Evolutionary conservation across 441 rosid genomes (phyloP).

Genomic region (Dalechampia spathulata): DNA sequence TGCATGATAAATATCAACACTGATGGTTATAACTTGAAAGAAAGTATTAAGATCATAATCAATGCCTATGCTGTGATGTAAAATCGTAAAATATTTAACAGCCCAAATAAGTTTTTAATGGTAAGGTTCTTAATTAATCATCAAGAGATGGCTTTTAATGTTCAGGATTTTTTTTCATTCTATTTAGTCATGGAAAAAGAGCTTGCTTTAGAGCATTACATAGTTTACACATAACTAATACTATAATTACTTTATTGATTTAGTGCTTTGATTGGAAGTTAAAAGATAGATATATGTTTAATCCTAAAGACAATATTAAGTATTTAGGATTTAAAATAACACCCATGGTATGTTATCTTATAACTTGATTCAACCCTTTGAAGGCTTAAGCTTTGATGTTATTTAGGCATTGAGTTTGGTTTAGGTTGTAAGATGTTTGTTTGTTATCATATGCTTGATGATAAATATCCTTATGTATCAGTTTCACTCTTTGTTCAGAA

Average conservation of each 20-base stretch:
- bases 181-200: conserved; percentile 16
- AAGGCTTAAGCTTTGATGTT: too few species aligned
- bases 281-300: conserved; percentile 1
- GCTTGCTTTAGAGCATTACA: conserved; percentile 7
- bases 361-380: conserved; percentile 4
- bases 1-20: conserved; percentile 1
- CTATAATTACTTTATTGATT: conserved; percentile 3
- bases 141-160: conserved; percentile 3
- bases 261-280: conserved; percentile 15
- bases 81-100: not conserved
- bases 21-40: conserved; percentile 1
- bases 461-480: too few species aligned
- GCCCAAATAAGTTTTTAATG: conserved; percentile 5
- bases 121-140: conserved; percentile 7
- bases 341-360: conserved; percentile 10
- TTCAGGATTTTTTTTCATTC: conserved; percentile 3
- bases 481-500: too few species aligned
- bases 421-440: too few species aligned
- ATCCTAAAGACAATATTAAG: not conserved
- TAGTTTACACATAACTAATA: not conserved
- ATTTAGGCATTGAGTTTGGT: too few species aligned
- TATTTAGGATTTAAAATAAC: not conserved
- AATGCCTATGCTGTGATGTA: conserved; percentile 9
- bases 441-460: too few species aligned
- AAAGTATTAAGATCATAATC: conserved; percentile 7